Base-by-base conservation (phyloP, 805 yeast species). In the Metschnikowia gruessii region DNA sequence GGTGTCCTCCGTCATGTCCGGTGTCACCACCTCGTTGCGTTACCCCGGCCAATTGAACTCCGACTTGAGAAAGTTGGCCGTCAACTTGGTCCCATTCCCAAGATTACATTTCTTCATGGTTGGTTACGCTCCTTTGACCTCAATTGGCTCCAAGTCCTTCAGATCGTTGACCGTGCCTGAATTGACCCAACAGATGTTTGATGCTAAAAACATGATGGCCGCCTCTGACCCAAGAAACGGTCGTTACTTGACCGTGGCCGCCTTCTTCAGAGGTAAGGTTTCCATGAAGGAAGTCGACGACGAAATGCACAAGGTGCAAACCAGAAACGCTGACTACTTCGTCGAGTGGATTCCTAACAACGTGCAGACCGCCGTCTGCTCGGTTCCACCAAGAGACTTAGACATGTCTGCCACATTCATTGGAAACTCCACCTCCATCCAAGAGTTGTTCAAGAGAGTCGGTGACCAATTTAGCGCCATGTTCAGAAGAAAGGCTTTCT, bases 281-380 rank as follows among this genome's bases (percentile, higher is more conserved):
- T 85, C 95, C 16, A 87, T 87, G 46, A 88, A 87, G 70, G 97
- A 90, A 72, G 96, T 90, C 51, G 97, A 90, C 68, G 97, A 90
- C 65, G 95, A 88, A 69, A 87, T 89, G 90, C 80, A 75, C 67
- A 82, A 81, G 65, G 87, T 87, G 52, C 94, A 88, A 72, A 80
- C 84, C 52, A 83, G 85, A 70, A 85, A 88, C 70, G 76, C 89
- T 19, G 81, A 83, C 49, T 83, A 85, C 67, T 90, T 90, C 61
- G 97, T 90, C 44, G 96, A 89, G 68, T 90, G 96, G 96, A 90
- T 90, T 70, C 96, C 97, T 60, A 87, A 87, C 69, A 90, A 90
- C 63, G 95, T 90, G 55, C 96, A 90, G 75, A 85, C 96, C 31
- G 90, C 97, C 40, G 88, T 90, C 47, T 90, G 97, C 71, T 82